These are phyloP conservation scores for Colletotrichum musae DNA, from an alignment of 2,329 filamentous ascomycete genomes.

Conservation along the genomic window DNA sequence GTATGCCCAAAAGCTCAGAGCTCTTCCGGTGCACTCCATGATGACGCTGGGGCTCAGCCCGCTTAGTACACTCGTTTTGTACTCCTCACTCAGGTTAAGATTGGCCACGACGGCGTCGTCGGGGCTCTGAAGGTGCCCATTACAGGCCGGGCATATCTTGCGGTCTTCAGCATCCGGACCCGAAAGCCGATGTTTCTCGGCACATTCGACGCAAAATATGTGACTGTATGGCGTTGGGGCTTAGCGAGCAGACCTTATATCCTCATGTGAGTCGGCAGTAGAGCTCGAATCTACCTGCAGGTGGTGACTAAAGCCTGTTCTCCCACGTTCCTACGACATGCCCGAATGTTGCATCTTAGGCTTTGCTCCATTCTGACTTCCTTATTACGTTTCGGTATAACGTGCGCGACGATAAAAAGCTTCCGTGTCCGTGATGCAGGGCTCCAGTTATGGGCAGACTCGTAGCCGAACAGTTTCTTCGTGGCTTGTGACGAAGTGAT, in stretches of 20 bases:
- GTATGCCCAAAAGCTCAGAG: conserved; percentile 88
- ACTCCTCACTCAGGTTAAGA: conserved; percentile 87
- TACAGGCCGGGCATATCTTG: conserved; percentile 81
- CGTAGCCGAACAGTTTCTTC: too few species aligned
- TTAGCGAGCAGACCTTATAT: not conserved
- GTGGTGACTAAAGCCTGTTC: conserved; percentile 87
- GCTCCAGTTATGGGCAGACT: too few species aligned
- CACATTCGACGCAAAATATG: conserved; percentile 86
- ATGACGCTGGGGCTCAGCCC: conserved; percentile 85
- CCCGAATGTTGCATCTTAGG: conserved; percentile 84
- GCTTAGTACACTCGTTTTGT: conserved; percentile 88
- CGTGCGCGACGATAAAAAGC: too few species aligned
- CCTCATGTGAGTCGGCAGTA: too few species aligned
- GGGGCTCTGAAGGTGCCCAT: conserved; percentile 74
- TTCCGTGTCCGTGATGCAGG: too few species aligned
- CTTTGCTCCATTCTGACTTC: too few species aligned
- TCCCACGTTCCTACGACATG: conserved; percentile 78
- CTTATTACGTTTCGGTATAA: too few species aligned
- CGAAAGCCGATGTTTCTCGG: conserved; percentile 74
- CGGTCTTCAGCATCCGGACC: conserved; percentile 66
- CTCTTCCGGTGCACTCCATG: conserved; percentile 88
- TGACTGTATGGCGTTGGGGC: conserved; percentile 60
- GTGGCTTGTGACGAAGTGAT: too few species aligned
- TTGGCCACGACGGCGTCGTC: conserved; percentile 82
- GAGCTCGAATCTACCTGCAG: conserved; percentile 74